Conservation (phyloP, 306 rosid species). For the Sechiopsis laciniata region DNA sequence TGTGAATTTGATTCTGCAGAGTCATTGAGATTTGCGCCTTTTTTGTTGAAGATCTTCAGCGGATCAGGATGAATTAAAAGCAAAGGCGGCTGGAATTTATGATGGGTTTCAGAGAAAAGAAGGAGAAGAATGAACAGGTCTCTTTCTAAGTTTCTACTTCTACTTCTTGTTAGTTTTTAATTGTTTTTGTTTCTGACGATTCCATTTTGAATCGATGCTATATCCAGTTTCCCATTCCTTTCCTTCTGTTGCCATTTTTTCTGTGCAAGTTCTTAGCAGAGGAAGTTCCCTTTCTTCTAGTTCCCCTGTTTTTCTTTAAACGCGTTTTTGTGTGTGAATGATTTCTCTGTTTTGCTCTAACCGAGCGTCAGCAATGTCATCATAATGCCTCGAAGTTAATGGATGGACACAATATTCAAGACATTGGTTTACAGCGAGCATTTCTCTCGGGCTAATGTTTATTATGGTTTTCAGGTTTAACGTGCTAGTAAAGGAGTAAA, state of each 20-base stretch:
- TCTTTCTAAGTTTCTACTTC: neutral
- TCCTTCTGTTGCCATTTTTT: constrained; percentile 30
- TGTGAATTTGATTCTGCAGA: constrained; percentile 6
- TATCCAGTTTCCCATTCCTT: neutral
- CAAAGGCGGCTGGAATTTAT: constrained; percentile 83
- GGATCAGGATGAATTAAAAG: constrained; percentile 41
- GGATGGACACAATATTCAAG: constrained; percentile 30
- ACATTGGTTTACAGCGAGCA: constrained; percentile 19
- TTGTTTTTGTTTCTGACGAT: neutral
- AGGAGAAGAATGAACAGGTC: neutral
- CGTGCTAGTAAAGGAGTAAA: constrained; percentile 23
- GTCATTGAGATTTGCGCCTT: constrained; percentile 64
- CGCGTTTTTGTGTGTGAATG: neutral
- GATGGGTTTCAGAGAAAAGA: constrained; percentile 19
- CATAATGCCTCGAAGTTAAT: constrained; percentile 29
- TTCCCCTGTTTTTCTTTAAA: neutral
- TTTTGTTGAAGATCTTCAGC: constrained; percentile 37
- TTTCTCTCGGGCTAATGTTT: constrained; percentile 25
- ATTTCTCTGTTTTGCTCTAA: neutral
- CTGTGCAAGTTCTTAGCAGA: constrained; percentile 24
- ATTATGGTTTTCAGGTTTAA: constrained; percentile 25
- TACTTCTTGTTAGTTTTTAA: neutral
- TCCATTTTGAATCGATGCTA: neutral
- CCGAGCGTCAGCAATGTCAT: constrained; percentile 28
- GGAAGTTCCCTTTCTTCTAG: constrained; percentile 4